Percentiles rank a stretch among this genome's conserved stretches.
Evolutionary conservation across 306 rosid species (phyloP).

Genomic region (Glycine latifolia): DNA sequence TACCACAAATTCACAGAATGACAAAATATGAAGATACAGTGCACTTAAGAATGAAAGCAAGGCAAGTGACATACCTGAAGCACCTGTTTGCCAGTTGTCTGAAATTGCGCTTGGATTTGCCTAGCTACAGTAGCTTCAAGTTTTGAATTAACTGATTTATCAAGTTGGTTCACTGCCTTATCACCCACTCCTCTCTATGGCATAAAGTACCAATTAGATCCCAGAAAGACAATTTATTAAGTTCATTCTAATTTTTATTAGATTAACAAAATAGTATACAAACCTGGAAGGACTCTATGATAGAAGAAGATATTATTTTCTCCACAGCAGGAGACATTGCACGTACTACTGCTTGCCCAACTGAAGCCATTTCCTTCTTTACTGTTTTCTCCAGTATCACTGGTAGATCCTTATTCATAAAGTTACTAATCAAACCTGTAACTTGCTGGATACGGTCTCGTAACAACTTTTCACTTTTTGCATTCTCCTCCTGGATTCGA

Average conservation of each 20-base stretch:
- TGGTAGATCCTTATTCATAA: conserved; percentile 78
- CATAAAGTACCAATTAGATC: conserved; percentile 57
- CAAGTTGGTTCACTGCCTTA: conserved; percentile 94
- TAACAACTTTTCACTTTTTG: conserved; percentile 75
- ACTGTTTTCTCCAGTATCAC: conserved; percentile 78
- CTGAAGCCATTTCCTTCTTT: conserved; percentile 88
- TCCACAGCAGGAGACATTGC: conserved; percentile 81
- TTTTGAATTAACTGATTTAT: conserved; percentile 82
- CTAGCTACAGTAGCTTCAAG: conserved; percentile 95
- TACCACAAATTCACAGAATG: conserved; percentile 10
- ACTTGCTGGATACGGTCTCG: conserved; percentile 78
- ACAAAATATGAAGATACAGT: conserved; percentile 13
- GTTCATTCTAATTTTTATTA: conserved; percentile 35
- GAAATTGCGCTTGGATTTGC: conserved; percentile 98
- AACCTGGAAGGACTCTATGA: conserved; percentile 95
- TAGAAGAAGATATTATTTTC: conserved; percentile 77
- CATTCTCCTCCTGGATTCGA: conserved; percentile 88
- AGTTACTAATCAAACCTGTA: conserved; percentile 63
- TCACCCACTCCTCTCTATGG: conserved; percentile 95
- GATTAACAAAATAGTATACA: conserved; percentile 35
- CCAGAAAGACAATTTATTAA: conserved; percentile 39
- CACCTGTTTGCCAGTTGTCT: conserved; percentile 94
- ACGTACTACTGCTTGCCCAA: conserved; percentile 83
- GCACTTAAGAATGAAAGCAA: conserved; percentile 29
- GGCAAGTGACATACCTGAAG: conserved; percentile 73